Evolutionary conservation across 1,284 basidiomycete species (phyloP).

Genomic region (Malassezia equina): DNA sequence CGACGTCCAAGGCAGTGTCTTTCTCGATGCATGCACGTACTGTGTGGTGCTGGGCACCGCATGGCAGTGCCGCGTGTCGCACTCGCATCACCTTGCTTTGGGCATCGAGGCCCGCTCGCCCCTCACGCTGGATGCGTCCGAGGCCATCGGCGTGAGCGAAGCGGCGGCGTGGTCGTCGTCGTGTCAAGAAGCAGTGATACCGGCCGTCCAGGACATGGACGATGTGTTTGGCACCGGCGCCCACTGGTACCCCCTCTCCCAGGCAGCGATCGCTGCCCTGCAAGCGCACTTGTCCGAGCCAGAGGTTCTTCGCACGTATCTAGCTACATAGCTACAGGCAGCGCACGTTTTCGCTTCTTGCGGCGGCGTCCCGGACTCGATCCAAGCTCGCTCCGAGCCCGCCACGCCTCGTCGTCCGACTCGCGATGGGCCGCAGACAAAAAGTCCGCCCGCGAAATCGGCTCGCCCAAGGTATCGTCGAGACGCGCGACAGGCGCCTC

Average conservation of each 20-base stretch:
- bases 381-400: neutral
- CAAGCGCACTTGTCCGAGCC: neutral
- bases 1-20: constrained; percentile 7
- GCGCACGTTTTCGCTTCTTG: constrained; percentile 11
- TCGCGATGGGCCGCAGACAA: neutral
- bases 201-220: constrained; percentile 15
- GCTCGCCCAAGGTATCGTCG: neutral
- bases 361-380: constrained; percentile 1
- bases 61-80: constrained; percentile 7
- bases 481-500: neutral
- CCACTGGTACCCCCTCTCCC: neutral
- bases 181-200: neutral
- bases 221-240: constrained; percentile 2
- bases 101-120: constrained; percentile 3
- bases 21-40: constrained; percentile 6
- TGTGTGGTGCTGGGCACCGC: neutral
- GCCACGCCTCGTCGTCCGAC: neutral
- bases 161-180: neutral
- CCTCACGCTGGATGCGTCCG: constrained; percentile 6
- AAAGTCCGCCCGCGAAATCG: neutral
- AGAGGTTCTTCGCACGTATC: neutral
- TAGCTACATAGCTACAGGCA: neutral
- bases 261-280: neutral
- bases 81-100: neutral
- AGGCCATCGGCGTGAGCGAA: neutral